Evolutionary conservation across 345 rosid species (phyloP).

Genomic region (Corchorus capsularis): DNA sequence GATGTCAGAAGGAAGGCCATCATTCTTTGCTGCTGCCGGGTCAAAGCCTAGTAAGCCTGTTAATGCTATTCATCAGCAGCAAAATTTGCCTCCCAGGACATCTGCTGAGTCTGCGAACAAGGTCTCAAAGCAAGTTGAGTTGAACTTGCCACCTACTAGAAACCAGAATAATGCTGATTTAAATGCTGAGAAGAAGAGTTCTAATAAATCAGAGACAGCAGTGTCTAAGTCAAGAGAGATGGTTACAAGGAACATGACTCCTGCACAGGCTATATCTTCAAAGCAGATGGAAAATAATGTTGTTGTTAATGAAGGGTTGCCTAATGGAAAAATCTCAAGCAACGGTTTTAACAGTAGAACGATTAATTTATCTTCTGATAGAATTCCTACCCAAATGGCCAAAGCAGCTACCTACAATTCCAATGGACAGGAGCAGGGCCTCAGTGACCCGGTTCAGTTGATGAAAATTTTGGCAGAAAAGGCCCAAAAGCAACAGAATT

Average conservation of each 20-base stretch:
- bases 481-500: constrained; percentile 55
- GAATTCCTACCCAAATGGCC: constrained; percentile 45
- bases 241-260: constrained; percentile 41
- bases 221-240: constrained; percentile 41
- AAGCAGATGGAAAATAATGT: constrained; percentile 46
- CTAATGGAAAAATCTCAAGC: constrained; percentile 49
- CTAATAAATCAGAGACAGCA: constrained; percentile 39
- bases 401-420: constrained; percentile 42
- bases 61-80: constrained; percentile 38
- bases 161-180: constrained; percentile 44
- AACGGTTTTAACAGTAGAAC: constrained; percentile 36
- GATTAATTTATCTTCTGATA: constrained; percentile 40
- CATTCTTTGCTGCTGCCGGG: constrained; percentile 40
- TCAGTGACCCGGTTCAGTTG: constrained; percentile 62
- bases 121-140: constrained; percentile 70
- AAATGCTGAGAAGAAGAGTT: constrained; percentile 41
- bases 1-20: constrained; percentile 40
- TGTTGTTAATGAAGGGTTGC: constrained; percentile 42
- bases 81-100: constrained; percentile 39
- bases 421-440: constrained; percentile 47
- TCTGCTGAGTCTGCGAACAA: constrained; percentile 45
- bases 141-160: constrained; percentile 69
- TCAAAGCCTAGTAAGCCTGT: constrained; percentile 27
- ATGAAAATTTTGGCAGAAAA: constrained; percentile 58
- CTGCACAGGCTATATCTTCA: constrained; percentile 38